These are phyloP conservation scores for Cucumis cinereus DNA, from an alignment of 306 rosid species.

Conservation along the genomic window DNA sequence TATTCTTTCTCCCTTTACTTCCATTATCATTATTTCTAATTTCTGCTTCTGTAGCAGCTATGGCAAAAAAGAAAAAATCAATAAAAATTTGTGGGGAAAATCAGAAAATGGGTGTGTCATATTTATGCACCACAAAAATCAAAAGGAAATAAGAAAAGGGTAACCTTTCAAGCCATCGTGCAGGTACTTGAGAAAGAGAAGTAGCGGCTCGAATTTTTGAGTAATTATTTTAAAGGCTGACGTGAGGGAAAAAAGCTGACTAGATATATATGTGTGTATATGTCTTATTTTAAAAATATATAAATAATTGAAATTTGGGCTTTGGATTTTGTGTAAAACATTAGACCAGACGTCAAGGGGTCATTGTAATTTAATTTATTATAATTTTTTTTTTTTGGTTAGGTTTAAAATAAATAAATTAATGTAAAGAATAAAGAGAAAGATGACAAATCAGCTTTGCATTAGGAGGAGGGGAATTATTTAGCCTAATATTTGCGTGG, in stretches of 20 bases:
- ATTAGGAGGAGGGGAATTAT: background rate
- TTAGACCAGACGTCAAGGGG: background rate
- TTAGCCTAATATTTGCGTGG: background rate
- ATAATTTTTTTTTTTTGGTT: background rate
- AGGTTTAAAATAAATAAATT: background rate
- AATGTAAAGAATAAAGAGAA: background rate
- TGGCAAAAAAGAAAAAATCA: background rate
- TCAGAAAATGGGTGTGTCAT: background rate
- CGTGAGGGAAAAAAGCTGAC: background rate
- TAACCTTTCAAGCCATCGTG: conserved; percentile 19
- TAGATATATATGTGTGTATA: background rate
- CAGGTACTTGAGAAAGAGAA: conserved; percentile 22
- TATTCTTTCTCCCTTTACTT: conserved; percentile 11
- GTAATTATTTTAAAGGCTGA: background rate
- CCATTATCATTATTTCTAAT: background rate
- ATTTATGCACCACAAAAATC: background rate
- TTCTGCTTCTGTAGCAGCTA: too few species aligned
- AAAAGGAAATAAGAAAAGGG: background rate
- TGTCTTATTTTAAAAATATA: too few species aligned
- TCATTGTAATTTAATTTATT: background rate
- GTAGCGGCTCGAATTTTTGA: conserved; percentile 18
- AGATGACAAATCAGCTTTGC: background rate
- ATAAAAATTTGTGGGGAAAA: background rate
- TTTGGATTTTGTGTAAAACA: background rate
- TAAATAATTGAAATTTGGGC: background rate